Evolutionary conservation across 495 filamentous ascomycete species (phyloP).

Genomic region (Xylaria palmicola): DNA sequence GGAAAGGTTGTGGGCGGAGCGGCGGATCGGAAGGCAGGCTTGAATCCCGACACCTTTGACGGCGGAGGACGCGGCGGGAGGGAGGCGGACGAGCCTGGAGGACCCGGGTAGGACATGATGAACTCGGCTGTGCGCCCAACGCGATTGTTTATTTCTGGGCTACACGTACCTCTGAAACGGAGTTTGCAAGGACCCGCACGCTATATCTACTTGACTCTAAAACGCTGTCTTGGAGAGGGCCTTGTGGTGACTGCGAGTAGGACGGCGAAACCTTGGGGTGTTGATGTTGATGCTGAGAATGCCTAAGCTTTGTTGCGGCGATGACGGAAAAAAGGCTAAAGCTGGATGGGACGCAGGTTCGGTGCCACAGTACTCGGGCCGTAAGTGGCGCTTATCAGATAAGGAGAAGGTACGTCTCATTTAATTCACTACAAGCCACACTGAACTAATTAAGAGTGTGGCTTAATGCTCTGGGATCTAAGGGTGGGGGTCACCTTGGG

Average conservation of each 20-base stretch:
- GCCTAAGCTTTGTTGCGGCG: conserved; percentile 8
- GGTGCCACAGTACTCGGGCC: too few species aligned
- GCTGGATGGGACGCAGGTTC: background rate
- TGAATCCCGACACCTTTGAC: conserved; percentile 57
- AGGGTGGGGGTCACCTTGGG: too few species aligned
- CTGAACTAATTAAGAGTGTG: too few species aligned
- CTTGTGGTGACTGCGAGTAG: background rate
- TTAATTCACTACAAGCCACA: too few species aligned
- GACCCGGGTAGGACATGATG: conserved; percentile 93
- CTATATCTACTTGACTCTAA: background rate
- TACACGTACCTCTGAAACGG: conserved; percentile 45
- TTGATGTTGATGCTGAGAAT: conserved; percentile 12
- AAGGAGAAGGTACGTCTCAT: background rate
- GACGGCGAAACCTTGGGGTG: conserved; percentile 28
- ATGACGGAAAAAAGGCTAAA: conserved; percentile 5
- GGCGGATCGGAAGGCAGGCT: conserved; percentile 55
- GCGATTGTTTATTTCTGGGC: conserved; percentile 29
- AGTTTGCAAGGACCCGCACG: background rate
- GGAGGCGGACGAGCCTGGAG: conserved; percentile 76
- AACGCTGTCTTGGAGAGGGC: background rate
- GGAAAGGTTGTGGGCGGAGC: conserved; percentile 31
- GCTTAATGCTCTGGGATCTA: too few species aligned
- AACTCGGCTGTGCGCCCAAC: conserved; percentile 57
- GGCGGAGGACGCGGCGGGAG: conserved; percentile 84
- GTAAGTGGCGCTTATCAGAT: conserved; percentile 13